phyloP scores from a whole-genome alignment of 2,329 filamentous ascomycete species.

The Proliferodiscus dingleyae region DNA sequence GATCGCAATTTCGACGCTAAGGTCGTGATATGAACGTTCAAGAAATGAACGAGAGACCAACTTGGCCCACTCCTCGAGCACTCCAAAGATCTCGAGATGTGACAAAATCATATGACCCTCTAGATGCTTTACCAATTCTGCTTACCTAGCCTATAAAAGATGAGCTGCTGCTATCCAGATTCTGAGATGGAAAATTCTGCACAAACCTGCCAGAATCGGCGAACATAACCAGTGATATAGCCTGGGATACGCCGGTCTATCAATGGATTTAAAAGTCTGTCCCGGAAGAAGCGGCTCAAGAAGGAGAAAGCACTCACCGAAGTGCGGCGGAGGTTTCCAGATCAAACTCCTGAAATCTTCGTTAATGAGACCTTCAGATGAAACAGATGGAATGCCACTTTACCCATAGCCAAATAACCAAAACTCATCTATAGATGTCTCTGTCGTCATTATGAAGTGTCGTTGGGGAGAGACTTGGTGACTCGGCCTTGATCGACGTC shows the following conservation, averaged over 20 bases:
- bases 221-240: conserved; percentile 89
- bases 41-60: neutral
- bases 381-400: conserved; percentile 28
- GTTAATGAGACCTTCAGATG: neutral
- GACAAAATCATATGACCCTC: neutral
- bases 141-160: conserved; percentile 32
- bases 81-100: neutral
- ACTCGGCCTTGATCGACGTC: neutral
- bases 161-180: conserved; percentile 10
- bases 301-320: conserved; percentile 54
- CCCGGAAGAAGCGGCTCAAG: neutral
- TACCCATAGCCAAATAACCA: conserved; percentile 99
- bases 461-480: neutral
- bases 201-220: conserved; percentile 95
- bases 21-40: neutral
- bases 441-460: conserved; percentile 7
- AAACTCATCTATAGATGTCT: conserved; percentile 52
- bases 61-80: neutral
- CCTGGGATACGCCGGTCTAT: conserved; percentile 79
- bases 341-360: conserved; percentile 69
- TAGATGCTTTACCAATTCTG: neutral
- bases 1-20: neutral
- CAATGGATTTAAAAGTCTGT: neutral
- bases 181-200: conserved; percentile 6
- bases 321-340: conserved; percentile 96